Evolutionary conservation across 441 rosid species (phyloP), one percentile per base, ranked within the genome.

Genomic region (Mallotus repandus): DNA sequence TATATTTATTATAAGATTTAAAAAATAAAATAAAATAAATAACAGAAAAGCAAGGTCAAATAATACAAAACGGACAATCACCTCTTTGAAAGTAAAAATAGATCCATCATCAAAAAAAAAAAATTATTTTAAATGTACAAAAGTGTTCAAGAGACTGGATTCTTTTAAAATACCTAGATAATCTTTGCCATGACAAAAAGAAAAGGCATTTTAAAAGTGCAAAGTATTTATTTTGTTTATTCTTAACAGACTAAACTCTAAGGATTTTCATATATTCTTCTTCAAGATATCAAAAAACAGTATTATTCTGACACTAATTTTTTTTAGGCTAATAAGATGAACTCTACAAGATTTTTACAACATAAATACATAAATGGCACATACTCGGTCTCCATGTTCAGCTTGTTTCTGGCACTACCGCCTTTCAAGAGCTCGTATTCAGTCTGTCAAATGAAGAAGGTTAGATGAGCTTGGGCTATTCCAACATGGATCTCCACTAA

Each of bases 341-440:
- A 8, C 38, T 74, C 59, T 48, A 69, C 65, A 54, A 15, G 63
- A 58, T 61, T 58, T 64, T 72, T 55, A 56, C 53, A 77, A 64
- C 67, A 77, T 53, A 79, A 71, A 75, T 59, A 75, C 46, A 70
- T 45, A 56, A 21, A 67, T 74, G 48, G 76, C 55, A 70, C 94
- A 73, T 95, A 95, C 99, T 92, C 90, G 12, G 84, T 82, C 78
- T 89, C 97, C 84, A 83, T 70, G 86, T 75, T 91, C 84, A 95
- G 84, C 84, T 89, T 95, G 81, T 81, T 84, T 84, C 98, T 86
- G 75, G 85, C 53, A 84, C 89, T 85, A 77, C 84, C 81, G 52
- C 89, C 92, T 78, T 75, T 86, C 59, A 83, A 81, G 78, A 92
- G 87, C 68, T 92, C 99, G 78, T 79, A 76, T 71, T 87, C 98